Conservation (phyloP, 148 eudicot species). For the Cornus florida region DNA sequence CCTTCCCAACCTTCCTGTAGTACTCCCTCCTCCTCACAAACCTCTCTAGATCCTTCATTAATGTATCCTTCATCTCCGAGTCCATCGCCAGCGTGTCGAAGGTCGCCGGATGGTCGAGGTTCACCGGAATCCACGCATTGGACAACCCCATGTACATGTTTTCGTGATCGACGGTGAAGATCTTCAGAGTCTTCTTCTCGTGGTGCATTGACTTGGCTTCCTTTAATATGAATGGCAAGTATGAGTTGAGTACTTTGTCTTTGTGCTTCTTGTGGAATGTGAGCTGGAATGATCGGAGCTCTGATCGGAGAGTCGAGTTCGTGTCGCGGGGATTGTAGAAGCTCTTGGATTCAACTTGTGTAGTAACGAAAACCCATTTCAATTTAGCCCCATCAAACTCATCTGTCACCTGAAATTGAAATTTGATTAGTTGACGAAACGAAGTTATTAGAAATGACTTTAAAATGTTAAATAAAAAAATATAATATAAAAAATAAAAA, state of each 20-base stretch:
- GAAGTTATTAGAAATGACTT: too few species aligned
- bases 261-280: conserved; percentile 32
- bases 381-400: conserved; percentile 28
- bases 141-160: neutral
- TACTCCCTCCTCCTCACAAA: conserved; percentile 47
- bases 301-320: conserved; percentile 28
- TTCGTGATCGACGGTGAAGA: conserved; percentile 29
- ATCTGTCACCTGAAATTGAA: conserved; percentile 9
- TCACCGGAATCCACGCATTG: conserved; percentile 37
- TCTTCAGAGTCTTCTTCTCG: conserved; percentile 35
- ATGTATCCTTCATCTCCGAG: conserved; percentile 22
- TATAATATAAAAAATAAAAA: too few species aligned
- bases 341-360: neutral
- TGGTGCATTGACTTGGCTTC: conserved; percentile 25
- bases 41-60: conserved; percentile 44
- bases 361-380: conserved; percentile 37
- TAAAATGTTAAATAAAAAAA: too few species aligned
- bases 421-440: too few species aligned
- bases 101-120: conserved; percentile 52
- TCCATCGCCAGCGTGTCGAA: conserved; percentile 62
- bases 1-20: conserved; percentile 52
- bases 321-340: conserved; percentile 27
- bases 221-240: conserved; percentile 38
- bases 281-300: conserved; percentile 29
- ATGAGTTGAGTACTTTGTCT: conserved; percentile 27